Conservation (phyloP, 1,139 yeast species). For the Blastobotrys arbuscula region DNA sequence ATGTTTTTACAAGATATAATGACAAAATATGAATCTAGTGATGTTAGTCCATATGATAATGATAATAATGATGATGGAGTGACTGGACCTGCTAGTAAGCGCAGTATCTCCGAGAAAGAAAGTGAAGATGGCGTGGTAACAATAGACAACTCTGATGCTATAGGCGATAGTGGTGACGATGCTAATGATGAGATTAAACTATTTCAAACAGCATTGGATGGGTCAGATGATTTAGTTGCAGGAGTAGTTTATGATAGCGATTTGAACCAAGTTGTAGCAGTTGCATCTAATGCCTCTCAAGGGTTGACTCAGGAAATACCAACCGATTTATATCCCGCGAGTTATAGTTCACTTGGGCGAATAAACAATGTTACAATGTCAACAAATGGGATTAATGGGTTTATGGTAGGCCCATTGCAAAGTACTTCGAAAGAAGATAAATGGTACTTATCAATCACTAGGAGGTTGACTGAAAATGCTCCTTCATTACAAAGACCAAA, state of each 20-base stretch:
- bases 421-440: not conserved
- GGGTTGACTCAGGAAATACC: constrained; percentile 18
- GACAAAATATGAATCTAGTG: constrained; percentile 19
- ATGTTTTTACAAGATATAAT: constrained; percentile 28
- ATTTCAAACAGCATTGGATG: constrained; percentile 23
- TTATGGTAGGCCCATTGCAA: constrained; percentile 22
- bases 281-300: constrained; percentile 13
- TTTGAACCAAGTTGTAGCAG: constrained; percentile 13
- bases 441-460: constrained; percentile 19
- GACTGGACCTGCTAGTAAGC: not conserved
- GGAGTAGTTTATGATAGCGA: constrained; percentile 23
- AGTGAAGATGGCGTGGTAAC: constrained; percentile 22
- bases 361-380: constrained; percentile 11
- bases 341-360: constrained; percentile 9
- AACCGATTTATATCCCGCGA: constrained; percentile 20
- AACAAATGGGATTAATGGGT: constrained; percentile 17
- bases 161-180: constrained; percentile 3
- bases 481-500: constrained; percentile 19
- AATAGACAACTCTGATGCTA: constrained; percentile 20
- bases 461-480: constrained; percentile 24
- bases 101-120: not conserved
- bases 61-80: not conserved
- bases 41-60: not conserved
- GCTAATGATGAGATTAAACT: constrained; percentile 13
- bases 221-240: constrained; percentile 26